These are phyloP conservation scores for Aeschynomene evenia DNA, from an alignment of 306 rosid species.

Conservation along the genomic window DNA sequence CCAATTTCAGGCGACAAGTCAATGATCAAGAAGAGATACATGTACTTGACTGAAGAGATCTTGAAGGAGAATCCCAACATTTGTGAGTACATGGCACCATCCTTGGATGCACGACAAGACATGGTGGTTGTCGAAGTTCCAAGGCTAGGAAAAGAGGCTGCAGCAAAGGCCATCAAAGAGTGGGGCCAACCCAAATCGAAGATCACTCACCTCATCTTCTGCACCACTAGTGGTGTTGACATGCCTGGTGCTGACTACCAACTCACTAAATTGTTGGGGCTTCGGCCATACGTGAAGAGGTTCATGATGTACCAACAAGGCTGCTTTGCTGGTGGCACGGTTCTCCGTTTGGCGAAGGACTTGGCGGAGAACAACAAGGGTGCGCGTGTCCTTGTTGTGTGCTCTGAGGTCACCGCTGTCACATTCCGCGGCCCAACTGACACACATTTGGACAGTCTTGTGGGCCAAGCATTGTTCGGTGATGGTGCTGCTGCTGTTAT, in stretches of 20 bases:
- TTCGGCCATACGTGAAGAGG: slow-evolving; percentile 64
- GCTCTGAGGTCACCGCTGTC: slow-evolving; percentile 36
- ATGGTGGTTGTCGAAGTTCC: slow-evolving; percentile 73
- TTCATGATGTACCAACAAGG: slow-evolving; percentile 73
- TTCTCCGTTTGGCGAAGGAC: slow-evolving; percentile 41
- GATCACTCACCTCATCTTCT: slow-evolving; percentile 64
- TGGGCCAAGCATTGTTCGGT: slow-evolving; percentile 37
- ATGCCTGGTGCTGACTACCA: slow-evolving; percentile 77
- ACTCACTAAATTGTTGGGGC: slow-evolving; percentile 69
- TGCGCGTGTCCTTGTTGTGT: slow-evolving; percentile 35
- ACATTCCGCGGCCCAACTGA: slow-evolving; percentile 35
- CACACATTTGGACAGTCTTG: slow-evolving; percentile 32
- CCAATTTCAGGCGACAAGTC: slow-evolving; percentile 45
- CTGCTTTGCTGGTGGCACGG: slow-evolving; percentile 36
- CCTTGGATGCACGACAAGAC: slow-evolving; percentile 72
- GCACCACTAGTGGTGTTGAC: slow-evolving; percentile 80
- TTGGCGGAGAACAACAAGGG: slow-evolving; percentile 38
- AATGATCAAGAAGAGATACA: slow-evolving; percentile 37
- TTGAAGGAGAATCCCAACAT: slow-evolving; percentile 37
- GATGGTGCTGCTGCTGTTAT: slow-evolving; percentile 46
- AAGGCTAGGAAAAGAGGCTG: slow-evolving; percentile 70
- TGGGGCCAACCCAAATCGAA: slow-evolving; percentile 62
- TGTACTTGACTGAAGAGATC: slow-evolving; percentile 27
- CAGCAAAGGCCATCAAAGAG: slow-evolving; percentile 48
- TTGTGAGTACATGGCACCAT: slow-evolving; percentile 64